Evolutionary conservation across 2,329 filamentous ascomycete species (phyloP).

Genomic region (Elsinoe ampelina): DNA sequence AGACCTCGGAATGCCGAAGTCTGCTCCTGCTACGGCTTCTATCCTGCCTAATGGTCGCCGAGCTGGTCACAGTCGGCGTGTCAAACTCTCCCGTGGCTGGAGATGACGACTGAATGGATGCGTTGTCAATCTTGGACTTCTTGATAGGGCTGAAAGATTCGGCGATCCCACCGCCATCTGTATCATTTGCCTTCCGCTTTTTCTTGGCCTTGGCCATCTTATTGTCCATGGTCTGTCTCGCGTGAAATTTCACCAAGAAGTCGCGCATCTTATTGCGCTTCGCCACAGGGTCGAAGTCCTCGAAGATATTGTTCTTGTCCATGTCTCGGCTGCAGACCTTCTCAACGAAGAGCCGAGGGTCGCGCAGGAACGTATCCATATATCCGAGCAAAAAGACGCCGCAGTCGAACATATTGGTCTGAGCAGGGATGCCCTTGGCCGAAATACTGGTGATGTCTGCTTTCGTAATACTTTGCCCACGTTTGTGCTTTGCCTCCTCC

Average conservation of each 20-base stretch:
- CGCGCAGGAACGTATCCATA: conserved; percentile 66
- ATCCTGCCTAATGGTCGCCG: not conserved
- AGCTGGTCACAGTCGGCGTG: not conserved
- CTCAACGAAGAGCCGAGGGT: conserved; percentile 61
- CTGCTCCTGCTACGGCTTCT: not conserved
- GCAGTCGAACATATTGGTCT: conserved; percentile 81
- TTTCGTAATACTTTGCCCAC: conserved; percentile 38
- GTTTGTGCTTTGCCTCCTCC: conserved; percentile 60
- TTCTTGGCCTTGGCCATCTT: conserved; percentile 32
- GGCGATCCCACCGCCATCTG: not conserved
- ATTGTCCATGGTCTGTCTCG: conserved; percentile 50
- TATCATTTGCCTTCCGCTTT: conserved; percentile 25
- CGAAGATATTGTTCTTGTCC: conserved; percentile 46
- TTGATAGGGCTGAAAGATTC: conserved; percentile 1
- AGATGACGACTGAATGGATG: not conserved
- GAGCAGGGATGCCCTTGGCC: conserved; percentile 65
- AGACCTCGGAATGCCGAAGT: not conserved
- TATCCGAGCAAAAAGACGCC: conserved; percentile 82
- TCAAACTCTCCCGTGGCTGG: not conserved
- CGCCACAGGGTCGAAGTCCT: conserved; percentile 42
- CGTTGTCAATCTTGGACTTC: not conserved
- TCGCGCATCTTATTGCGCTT: conserved; percentile 59
- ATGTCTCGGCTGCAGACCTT: conserved; percentile 59
- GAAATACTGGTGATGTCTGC: conserved; percentile 51
- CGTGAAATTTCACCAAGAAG: conserved; percentile 55